These are phyloP conservation scores for Phaeolepiota aurea DNA, from an alignment of 768 basidiomycete species.

Conservation along the genomic window DNA sequence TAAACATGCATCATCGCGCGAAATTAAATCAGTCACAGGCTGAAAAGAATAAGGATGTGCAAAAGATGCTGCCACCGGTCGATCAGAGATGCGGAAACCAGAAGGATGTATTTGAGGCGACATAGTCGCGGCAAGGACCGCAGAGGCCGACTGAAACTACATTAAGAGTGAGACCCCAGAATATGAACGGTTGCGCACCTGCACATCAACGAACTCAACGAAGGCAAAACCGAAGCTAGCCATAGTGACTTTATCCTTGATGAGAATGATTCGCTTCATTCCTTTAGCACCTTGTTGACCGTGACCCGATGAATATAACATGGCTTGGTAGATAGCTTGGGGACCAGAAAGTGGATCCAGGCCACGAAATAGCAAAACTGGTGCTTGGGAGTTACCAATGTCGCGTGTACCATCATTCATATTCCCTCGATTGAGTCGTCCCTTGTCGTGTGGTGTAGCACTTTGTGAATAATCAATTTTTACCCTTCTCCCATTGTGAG, in stretches of 20 bases:
- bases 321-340: slow-evolving; percentile 78
- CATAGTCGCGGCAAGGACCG: slow-evolving; percentile 80
- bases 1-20: slow-evolving; percentile 72
- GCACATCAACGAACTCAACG: slow-evolving; percentile 80
- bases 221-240: slow-evolving; percentile 93
- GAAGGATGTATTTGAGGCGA: slow-evolving; percentile 80
- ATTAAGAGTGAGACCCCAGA: too few species aligned
- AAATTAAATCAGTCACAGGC: slow-evolving; percentile 63
- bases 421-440: slow-evolving; percentile 50
- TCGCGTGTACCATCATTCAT: slow-evolving; percentile 93
- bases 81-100: slow-evolving; percentile 89
- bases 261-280: slow-evolving; percentile 80
- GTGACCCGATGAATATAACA: slow-evolving; percentile 74
- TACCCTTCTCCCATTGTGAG: slow-evolving; percentile 76
- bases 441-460: slow-evolving; percentile 62
- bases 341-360: slow-evolving; percentile 84
- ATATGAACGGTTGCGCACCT: slow-evolving; percentile 37
- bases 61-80: slow-evolving; percentile 87
- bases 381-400: slow-evolving; percentile 78
- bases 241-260: slow-evolving; percentile 83
- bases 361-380: slow-evolving; percentile 84
- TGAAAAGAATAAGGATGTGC: slow-evolving; percentile 89
- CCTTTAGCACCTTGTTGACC: slow-evolving; percentile 75
- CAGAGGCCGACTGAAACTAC: slow-evolving; percentile 62
- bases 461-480: slow-evolving; percentile 96